Conservation (phyloP, 768 basidiomycete genomes). For the Phylloporus arenicola region DNA sequence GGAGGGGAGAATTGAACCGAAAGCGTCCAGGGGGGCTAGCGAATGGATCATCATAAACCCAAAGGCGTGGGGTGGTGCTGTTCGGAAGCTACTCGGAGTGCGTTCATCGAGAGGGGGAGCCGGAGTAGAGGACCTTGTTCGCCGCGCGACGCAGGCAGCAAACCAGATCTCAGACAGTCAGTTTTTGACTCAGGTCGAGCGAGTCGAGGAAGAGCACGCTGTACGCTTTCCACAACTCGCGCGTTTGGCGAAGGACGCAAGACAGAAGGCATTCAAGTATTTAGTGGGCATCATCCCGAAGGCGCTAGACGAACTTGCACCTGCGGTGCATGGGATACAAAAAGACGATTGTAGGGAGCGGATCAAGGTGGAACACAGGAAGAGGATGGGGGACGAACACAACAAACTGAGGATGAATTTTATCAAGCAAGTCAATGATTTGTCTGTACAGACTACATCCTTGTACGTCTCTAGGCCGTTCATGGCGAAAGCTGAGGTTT, state of each 20-base stretch:
- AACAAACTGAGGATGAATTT: conserved; percentile 9
- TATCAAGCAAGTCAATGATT: conserved; percentile 16
- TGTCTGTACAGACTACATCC: conserved; percentile 1
- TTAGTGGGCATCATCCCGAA: neutral
- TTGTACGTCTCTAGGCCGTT: conserved; percentile 5
- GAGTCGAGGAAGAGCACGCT: neutral
- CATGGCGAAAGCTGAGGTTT: neutral
- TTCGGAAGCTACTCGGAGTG: too few species aligned
- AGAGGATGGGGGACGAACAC: too few species aligned
- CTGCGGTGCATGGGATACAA: conserved; percentile 7
- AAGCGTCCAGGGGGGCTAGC: neutral
- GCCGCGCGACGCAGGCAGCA: neutral
- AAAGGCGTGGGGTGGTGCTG: too few species aligned
- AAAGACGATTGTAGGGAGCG: neutral
- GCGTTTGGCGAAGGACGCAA: neutral
- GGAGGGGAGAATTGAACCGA: conserved; percentile 2
- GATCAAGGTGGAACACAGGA: neutral
- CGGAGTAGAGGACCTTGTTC: conserved; percentile 1
- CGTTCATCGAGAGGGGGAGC: too few species aligned
- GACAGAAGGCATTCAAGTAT: neutral
- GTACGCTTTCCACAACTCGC: conserved; percentile 1
- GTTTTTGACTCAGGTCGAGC: conserved; percentile 11
- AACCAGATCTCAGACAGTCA: conserved; percentile 6
- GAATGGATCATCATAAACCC: too few species aligned
- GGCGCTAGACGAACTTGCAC: conserved; percentile 4